phyloP scores from a whole-genome alignment of 352 stramenopile species.

The Phytophthora cryptogea region DNA sequence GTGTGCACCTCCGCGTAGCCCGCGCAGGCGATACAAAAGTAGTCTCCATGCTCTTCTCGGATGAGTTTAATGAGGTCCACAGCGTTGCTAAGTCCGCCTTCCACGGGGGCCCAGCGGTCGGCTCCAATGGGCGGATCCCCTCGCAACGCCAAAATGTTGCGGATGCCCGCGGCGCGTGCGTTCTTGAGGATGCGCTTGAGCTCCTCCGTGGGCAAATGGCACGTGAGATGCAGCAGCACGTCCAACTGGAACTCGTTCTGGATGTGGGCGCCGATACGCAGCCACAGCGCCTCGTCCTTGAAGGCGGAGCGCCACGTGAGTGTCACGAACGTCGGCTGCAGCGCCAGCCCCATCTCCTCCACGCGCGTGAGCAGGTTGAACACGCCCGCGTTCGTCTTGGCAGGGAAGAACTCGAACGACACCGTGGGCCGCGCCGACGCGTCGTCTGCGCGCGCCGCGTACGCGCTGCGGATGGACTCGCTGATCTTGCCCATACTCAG shows the following conservation, averaged over 20 bases:
- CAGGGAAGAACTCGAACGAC: conserved; percentile 89
- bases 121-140: conserved; percentile 95
- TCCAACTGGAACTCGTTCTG: conserved; percentile 88
- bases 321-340: conserved; percentile 88
- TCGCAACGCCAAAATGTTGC: conserved; percentile 98
- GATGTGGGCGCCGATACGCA: conserved; percentile 88
- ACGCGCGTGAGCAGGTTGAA: conserved; percentile 87
- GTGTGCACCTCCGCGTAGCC: conserved; percentile 96
- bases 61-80: conserved; percentile 98
- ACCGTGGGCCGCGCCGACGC: conserved; percentile 55
- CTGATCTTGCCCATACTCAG: conserved; percentile 80
- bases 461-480: conserved; percentile 68
- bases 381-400: conserved; percentile 85
- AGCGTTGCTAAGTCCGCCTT: conserved; percentile 93
- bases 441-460: conserved; percentile 43
- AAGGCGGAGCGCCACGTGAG: conserved; percentile 91
- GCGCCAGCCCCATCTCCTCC: conserved; percentile 84
- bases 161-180: conserved; percentile 88
- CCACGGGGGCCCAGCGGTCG: conserved; percentile 80
- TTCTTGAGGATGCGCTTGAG: conserved; percentile 70
- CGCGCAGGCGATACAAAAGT: conserved; percentile 97
- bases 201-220: conserved; percentile 69
- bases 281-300: conserved; percentile 89
- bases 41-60: conserved; percentile 94
- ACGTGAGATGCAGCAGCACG: conserved; percentile 82